Conservation (phyloP, 2,329 filamentous ascomycete genomes). For the Clonostachys byssicola region DNA sequence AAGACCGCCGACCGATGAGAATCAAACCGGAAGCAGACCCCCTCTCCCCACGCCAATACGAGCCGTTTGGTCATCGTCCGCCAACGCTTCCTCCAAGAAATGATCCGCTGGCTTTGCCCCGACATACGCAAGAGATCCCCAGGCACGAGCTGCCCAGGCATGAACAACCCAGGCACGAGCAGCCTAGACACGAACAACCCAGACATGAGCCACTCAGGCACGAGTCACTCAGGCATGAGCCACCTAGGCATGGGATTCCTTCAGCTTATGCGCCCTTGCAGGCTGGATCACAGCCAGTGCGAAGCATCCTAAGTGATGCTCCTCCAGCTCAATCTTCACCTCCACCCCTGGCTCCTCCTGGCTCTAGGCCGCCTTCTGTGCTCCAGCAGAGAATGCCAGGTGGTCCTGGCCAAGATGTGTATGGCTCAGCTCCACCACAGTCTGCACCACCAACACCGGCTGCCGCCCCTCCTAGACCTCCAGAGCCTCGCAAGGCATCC, state of each 20-base stretch:
- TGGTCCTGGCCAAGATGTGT: conserved; percentile 20
- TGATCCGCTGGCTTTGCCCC: conserved; percentile 33
- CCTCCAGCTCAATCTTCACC: conserved; percentile 26
- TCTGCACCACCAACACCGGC: conserved; percentile 18
- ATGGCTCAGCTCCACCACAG: conserved; percentile 15
- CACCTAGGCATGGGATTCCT: background rate
- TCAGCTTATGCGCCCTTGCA: background rate
- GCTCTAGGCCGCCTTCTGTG: conserved; percentile 28
- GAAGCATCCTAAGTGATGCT: conserved; percentile 33
- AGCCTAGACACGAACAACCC: background rate
- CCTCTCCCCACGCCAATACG: conserved; percentile 8
- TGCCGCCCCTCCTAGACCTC: conserved; percentile 28
- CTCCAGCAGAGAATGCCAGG: conserved; percentile 27
- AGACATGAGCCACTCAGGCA: conserved; percentile 9
- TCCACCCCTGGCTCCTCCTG: conserved; percentile 29
- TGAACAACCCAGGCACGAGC: conserved; percentile 2
- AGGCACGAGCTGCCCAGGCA: conserved; percentile 17
- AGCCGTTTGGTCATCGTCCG: conserved; percentile 35
- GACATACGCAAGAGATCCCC: conserved; percentile 35
- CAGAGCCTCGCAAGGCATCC: conserved; percentile 55
- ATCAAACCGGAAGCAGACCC: too few relatives aligned
- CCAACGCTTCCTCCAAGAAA: conserved; percentile 30
- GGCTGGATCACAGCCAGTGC: conserved; percentile 15
- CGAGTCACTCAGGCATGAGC: background rate
- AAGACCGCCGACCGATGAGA: conserved; percentile 21